These are phyloP conservation scores for Candida maris DNA, from an alignment of 805 yeast genomes.

Conservation along the genomic window DNA sequence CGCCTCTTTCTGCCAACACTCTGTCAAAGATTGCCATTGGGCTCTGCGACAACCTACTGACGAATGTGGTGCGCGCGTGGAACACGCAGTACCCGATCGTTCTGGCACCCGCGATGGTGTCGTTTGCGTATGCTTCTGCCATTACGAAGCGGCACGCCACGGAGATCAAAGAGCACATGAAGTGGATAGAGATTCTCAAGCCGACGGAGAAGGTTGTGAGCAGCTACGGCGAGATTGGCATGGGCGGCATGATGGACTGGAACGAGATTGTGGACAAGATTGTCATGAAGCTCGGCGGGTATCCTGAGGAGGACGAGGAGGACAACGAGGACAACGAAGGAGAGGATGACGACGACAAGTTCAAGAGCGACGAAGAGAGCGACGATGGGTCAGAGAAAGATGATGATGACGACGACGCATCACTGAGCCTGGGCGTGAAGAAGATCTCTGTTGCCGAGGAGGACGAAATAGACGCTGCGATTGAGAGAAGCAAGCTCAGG, in stretches of 20 bases:
- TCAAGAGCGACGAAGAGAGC: conserved; percentile 26
- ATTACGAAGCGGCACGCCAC: conserved; percentile 53
- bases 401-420: conserved; percentile 12
- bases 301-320: conserved; percentile 49
- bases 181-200: conserved; percentile 56
- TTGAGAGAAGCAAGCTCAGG: conserved; percentile 6
- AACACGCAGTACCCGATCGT: conserved; percentile 54
- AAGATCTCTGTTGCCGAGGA: conserved; percentile 32
- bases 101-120: conserved; percentile 59
- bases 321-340: conserved; percentile 38
- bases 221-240: conserved; percentile 56
- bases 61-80: conserved; percentile 61
- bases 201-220: conserved; percentile 58
- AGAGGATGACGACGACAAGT: conserved; percentile 19
- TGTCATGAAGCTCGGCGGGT: conserved; percentile 51
- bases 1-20: conserved; percentile 58
- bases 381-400: conserved; percentile 14
- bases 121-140: conserved; percentile 54
- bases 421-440: conserved; percentile 19
- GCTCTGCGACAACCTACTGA: conserved; percentile 53
- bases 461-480: conserved; percentile 22
- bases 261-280: conserved; percentile 56
- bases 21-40: conserved; percentile 54
- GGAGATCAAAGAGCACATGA: conserved; percentile 55
- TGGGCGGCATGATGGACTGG: conserved; percentile 71